phyloP scores from a whole-genome alignment of 1,139 yeast genomes.

The Saccharomyces hybrid region DNA sequence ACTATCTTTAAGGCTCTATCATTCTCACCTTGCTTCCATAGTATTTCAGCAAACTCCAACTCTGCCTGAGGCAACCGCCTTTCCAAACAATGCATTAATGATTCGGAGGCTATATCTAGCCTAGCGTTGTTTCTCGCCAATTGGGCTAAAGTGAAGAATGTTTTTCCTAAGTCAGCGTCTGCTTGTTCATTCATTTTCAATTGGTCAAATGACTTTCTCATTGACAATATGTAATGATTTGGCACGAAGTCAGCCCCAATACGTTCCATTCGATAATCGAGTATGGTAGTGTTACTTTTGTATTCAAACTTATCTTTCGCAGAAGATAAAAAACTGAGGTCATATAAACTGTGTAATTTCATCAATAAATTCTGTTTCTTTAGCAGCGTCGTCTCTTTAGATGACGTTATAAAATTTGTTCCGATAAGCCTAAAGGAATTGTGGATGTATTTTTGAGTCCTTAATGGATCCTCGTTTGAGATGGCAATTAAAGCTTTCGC shows the following conservation, averaged over 20 bases:
- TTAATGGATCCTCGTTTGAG: conserved; percentile 29
- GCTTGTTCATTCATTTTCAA: conserved; percentile 36
- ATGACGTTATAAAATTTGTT: conserved; percentile 46
- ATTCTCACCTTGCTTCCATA: conserved; percentile 89
- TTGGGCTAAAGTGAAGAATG: conserved; percentile 54
- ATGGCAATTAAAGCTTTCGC: conserved; percentile 53
- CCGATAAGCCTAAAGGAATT: conserved; percentile 54
- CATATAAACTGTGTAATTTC: conserved; percentile 66
- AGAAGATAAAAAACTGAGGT: conserved; percentile 37
- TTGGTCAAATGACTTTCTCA: conserved; percentile 51
- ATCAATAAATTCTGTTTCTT: conserved; percentile 51
- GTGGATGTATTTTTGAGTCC: conserved; percentile 38
- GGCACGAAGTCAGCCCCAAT: conserved; percentile 57
- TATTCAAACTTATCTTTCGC: conserved; percentile 18
- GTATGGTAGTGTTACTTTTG: conserved; percentile 19
- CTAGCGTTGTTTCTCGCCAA: conserved; percentile 64
- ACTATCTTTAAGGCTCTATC: conserved; percentile 74
- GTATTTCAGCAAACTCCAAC: conserved; percentile 71
- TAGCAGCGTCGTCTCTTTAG: conserved; percentile 55
- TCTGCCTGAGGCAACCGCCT: conserved; percentile 46
- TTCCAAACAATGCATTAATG: conserved; percentile 57
- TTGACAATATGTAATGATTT: conserved; percentile 52
- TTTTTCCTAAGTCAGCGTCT: conserved; percentile 38
- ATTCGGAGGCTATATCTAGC: conserved; percentile 65
- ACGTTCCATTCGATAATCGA: conserved; percentile 39